A percentile compares a stretch with the other conserved stretches of the same genome.
Evolutionary conservation across 2,329 filamentous ascomycete species (phyloP).

Genomic region (Penicillium thymicola): DNA sequence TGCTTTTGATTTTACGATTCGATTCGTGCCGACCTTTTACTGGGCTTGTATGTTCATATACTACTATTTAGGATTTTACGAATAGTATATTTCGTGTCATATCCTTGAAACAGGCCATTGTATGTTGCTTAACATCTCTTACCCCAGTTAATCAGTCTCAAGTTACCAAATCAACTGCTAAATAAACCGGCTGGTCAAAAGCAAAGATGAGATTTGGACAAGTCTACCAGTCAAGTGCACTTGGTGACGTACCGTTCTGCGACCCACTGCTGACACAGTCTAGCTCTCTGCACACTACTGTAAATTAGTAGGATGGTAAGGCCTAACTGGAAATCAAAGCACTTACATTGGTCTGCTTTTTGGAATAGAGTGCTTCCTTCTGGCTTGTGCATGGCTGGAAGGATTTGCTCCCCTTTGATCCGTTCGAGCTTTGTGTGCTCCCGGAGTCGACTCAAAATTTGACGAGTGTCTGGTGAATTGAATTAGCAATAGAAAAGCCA

Average conservation of each 20-base stretch:
- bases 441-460: constrained; percentile 20
- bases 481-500: background rate
- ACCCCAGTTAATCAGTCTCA: no score
- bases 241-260: background rate
- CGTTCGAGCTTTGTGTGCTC: constrained; percentile 26
- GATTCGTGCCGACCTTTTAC: background rate
- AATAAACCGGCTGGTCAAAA: background rate
- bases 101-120: background rate
- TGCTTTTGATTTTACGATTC: no score
- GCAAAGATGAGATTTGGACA: no score
- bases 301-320: background rate
- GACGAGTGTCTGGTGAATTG: background rate
- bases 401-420: constrained; percentile 16
- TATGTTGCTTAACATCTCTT: no score
- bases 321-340: accelerated
- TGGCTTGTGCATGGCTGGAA: constrained; percentile 27
- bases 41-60: no score
- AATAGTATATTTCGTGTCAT: background rate
- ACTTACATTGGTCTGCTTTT: constrained; percentile 29
- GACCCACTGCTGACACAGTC: constrained; percentile 15
- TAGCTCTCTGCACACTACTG: constrained; percentile 21
- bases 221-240: constrained; percentile 17
- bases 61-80: background rate
- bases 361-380: constrained; percentile 25
- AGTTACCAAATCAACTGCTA: accelerated